Evolutionary conservation across 352 stramenopile genomes (phyloP), one percentile per base, ranked within the genome.

Genomic region (Phytophthora constricta): DNA sequence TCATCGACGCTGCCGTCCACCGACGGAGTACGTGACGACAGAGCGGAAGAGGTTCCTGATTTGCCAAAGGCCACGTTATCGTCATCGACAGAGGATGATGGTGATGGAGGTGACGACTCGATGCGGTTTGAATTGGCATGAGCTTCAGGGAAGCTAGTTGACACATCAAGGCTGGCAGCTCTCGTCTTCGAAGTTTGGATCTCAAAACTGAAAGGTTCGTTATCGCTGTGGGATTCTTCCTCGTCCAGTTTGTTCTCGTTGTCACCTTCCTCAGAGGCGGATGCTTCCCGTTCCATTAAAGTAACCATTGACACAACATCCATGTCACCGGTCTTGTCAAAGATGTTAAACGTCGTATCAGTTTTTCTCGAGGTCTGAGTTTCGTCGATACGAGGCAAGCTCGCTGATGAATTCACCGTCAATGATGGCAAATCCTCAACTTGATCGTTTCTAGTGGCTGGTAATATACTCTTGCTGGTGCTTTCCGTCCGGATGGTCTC

Each of bases 131-230:
- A 31, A 8, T n/a, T 37, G 19, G 47, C 49, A 2, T 22, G 7
- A 13, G 23, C 27, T 1, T 20, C 55, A 3, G 25, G 19, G 20
- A 33, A 25, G 17, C 34, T 56, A 1, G 23, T 26, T 14, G 27
- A 8, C 42, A 64, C 11, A 49, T 53, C 31, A 48, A 53, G 22
- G 4, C 0, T 55, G 65, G 49, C 39, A 10, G 14, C 16, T 31
- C 47, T 60, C 62, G 72, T 62, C 62, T 76, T 72, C 47, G 68
- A 25, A 20, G 65, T 28, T 28, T 84, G 74, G 58, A 89, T 65
- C 39, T 92, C 84, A 58, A 92, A 92, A 28, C 68, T 89, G 51
- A 90, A 70, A 27, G 42, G n/a, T n/a, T 72, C 69, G 8, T 72
- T 31, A 5, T 63, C 46, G 4, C 45, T 52, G 22, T 5, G 2